Evolutionary conservation across 1,139 yeast species (phyloP), one percentile per base, ranked within the genome.

Genomic region (Kodamaea alishanica): DNA sequence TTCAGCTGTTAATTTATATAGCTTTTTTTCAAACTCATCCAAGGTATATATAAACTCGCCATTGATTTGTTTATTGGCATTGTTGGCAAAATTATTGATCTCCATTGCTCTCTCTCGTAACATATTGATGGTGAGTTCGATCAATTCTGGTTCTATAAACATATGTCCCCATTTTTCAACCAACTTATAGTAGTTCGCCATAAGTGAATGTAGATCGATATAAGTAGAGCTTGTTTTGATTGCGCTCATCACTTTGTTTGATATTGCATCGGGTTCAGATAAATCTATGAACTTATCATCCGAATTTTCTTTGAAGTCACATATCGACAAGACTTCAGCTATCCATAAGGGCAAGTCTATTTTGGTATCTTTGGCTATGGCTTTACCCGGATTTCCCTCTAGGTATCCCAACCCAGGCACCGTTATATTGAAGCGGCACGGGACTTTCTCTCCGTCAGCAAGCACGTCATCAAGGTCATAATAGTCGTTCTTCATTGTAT

Each of bases 321-420:
- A 72, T 29, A 73, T 68, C 1, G 95, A 96, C 31, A 92, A 63
- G 4, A 85, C 75, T 47, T 81, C 82, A 0, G 96, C 95, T 34
- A 92, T 63, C 98, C 98, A 92, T 26, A 89, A 60, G 1, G 98
- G 97, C 30, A 92, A 68, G 43, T 86, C 94, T 5, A 88, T 57
- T 52, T 81, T 81, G 2, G 95, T 73, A 32, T 81, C 83, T 50
- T 79, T 73, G 40, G 69, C 65, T 11, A 86, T 73, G 46, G 79
- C 70, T 45, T 77, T 74, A 0, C 86, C 89, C 0, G 88, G 86
- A 43, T 83, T 81, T 5, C 92, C 94, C 51, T 85, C 90, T n/a
- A 90, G 68, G 54, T 84, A 88, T 3, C 96, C 97, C 22, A 90
- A 65, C 0, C 94, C 94, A 0, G 95, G 95, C 2, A 88, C 84